Base-by-base conservation (phyloP, 805 yeast genomes). In the Candida loeiensis region DNA sequence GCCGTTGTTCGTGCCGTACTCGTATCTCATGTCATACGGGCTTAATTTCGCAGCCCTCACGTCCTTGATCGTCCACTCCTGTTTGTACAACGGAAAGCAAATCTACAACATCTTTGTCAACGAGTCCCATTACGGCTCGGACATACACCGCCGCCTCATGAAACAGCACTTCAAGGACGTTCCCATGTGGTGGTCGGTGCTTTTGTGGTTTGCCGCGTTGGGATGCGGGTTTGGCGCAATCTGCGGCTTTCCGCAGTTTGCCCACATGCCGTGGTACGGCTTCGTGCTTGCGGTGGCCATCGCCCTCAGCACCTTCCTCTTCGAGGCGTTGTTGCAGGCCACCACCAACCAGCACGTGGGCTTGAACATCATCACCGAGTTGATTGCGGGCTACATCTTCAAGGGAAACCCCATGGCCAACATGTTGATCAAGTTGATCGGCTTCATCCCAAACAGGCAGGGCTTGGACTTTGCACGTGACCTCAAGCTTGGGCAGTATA, bases 381-480 rank as follows among this genome's bases (percentile, higher is more conserved):
- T 66, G 44, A 61, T 67, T 37, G 49, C 64, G 39, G 73, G 73
- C 45, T 67, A 67, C 58, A 63, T 67, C 66, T 47, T 66, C 37
- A 71, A 72, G 45, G 76, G 76, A 43, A 70, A 69, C 51, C 76
- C 76, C 28, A 46, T 69, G 46, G 74, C 73, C 17, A 69, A 64
- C 63, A 64, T 73, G 71, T 63, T 70, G 45, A 62, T 71, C 59
- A 68, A 72, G 52, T 66, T 73, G 18, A 71, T 58, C 44, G 75
- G 75, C 31, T 73, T 66, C 57, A 73, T 71, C 50, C 65, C 75
- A 35, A 69, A 66, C 50, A 63, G 56, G 42, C 77, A 73, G 54
- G 77, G 74, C 12, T 63, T 72, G 36, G 56, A 66, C n/a, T 66
- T 63, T 54, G 73, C 79, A 36, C 69, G 75, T 48, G 73, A 67